Conservation (phyloP, 192 early-diverging fungal species). For the Coemansia sp. region DNA sequence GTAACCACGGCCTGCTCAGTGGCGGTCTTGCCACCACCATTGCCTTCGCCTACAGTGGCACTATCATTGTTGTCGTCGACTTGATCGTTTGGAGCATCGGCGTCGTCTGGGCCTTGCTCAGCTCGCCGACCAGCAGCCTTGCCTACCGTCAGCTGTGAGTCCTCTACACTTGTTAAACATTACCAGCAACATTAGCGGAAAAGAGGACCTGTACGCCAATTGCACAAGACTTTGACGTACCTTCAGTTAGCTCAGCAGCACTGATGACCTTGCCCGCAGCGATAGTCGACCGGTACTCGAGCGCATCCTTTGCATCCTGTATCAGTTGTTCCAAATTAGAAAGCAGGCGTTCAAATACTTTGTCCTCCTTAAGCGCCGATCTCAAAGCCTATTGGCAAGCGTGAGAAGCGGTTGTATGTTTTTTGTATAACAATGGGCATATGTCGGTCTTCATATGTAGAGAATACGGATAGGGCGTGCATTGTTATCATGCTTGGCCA, state of each 20-base stretch:
- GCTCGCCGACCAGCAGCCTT: conserved; percentile 7
- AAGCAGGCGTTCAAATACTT: conserved; percentile 56
- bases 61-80: conserved; percentile 5
- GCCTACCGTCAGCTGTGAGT: conserved; percentile 38
- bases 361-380: conserved; percentile 56
- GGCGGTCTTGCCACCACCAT: neutral
- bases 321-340: conserved; percentile 56
- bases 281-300: conserved; percentile 52
- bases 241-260: conserved; percentile 46
- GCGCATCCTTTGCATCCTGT: conserved; percentile 53
- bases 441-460: neutral
- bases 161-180: conserved; percentile 13
- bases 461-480: neutral
- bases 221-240: conserved; percentile 17
- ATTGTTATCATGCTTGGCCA: neutral
- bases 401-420: conserved; percentile 44
- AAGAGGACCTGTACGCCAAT: neutral
- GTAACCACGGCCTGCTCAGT: neutral
- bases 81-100: neutral
- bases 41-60: neutral
- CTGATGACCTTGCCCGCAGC: conserved; percentile 54
- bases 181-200: neutral
- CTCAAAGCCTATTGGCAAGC: conserved; percentile 53
- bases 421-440: conserved; percentile 13
- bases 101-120: neutral